Conservation (phyloP, 768 basidiomycete species). For the Russula virescens region DNA sequence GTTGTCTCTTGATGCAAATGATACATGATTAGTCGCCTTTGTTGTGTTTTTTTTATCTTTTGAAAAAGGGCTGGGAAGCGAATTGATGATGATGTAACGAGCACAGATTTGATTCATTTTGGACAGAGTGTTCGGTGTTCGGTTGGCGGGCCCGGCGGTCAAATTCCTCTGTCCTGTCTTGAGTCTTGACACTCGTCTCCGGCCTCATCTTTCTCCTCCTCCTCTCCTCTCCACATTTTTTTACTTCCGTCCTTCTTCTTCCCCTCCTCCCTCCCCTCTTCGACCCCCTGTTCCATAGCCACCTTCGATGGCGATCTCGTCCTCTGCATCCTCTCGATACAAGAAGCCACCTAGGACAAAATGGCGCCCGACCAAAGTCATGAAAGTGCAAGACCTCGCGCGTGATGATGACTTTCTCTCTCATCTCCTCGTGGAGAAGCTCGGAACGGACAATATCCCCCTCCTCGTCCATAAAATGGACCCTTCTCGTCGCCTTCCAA, state of each 20-base stretch:
- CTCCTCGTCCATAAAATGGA: constrained; percentile 91
- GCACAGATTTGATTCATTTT: too few relatives aligned
- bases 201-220: constrained; percentile 7
- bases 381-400: constrained; percentile 87
- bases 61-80: background rate
- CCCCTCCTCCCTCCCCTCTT: background rate
- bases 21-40: background rate
- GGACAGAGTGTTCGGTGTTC: too few relatives aligned
- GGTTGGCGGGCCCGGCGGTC: too few relatives aligned
- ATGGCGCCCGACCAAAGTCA: constrained; percentile 83
- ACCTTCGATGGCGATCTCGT: constrained; percentile 7
- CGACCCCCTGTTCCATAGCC: constrained; percentile 3
- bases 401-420: constrained; percentile 89
- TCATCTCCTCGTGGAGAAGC: constrained; percentile 83
- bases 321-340: background rate
- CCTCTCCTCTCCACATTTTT: background rate
- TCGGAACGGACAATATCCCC: constrained; percentile 75
- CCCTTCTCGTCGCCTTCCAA: constrained; percentile 66
- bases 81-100: too few relatives aligned
- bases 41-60: background rate
- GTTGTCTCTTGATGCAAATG: background rate
- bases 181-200: too few relatives aligned
- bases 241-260: constrained; percentile 8
- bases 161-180: too few relatives aligned
- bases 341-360: constrained; percentile 3